Base-by-base conservation (phyloP, 352 stramenopile genomes). In the Phytopythium cucurbitacearum region DNA sequence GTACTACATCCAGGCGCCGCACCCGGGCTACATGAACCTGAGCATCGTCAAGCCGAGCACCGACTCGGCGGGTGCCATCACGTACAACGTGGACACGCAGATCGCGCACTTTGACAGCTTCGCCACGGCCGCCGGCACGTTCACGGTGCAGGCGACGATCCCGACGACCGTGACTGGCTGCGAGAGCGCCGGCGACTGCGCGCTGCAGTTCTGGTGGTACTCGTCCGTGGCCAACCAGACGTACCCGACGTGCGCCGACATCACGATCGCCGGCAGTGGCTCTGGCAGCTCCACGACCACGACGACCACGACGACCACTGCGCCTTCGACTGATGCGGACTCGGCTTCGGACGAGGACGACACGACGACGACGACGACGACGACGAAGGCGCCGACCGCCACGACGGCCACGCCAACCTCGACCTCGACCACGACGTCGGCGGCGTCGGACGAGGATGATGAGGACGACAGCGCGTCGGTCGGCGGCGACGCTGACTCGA, bases 121-220 rank as follows among this genome's bases (percentile, higher is more conserved):
- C 35, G 66, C 57, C 43, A 57, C 46, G 16, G 52, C 51, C 7
- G 60, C 43, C 13, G 60, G 62, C 28, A 62, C 53, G 11, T 59
- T 55, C 34, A 60, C 49, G 2, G 53, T 51, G 8, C 71, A 44
- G 11, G 65, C 53, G 3, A 80, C 57, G 44, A 76, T 87, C 21
- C 73, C 76, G 3, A 43, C 66, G 4, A 76, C 46, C 5, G 53
- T 87, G n/a, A 69, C 56, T 2, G 73, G 71, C 9, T 87, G 76
- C 28, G 61, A 56, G 7, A 65, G 64, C 16, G 45, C 64, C 0
- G 73, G 76, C 1, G 59, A 74, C 43, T 87, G 76, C 16, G 76
- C 66, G 7, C 54, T 87, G 44, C 76, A 85, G 51, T 80, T 87
- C 51, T 83, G 76, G 51, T 87, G 73, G 73, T 63, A 87, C 60